Evolutionary conservation across 2,329 filamentous ascomycete genomes (phyloP), one percentile per base, ranked within the genome.

Genomic region (Thelonectria olida): DNA sequence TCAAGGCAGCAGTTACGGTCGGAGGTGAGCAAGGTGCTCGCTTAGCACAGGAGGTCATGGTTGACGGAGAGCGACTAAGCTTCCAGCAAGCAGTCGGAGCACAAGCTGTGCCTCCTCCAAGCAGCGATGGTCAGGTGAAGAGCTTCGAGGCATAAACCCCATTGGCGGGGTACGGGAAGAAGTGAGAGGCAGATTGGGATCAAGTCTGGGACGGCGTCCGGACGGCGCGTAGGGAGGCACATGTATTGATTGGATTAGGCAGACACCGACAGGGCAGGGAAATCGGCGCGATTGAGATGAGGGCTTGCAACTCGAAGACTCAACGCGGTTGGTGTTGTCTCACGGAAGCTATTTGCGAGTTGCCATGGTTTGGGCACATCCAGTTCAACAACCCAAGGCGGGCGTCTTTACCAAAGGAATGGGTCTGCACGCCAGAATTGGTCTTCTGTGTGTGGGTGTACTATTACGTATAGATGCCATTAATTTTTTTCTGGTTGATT

Each of bases 91-190:
- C 77, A 7, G 73, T 80, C 5, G 75, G 77, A 2, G 73, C 79
- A 1, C 78, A 77, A 48, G 78, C 77, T 8, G 80, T 87, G 53
- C 84, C 85, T 67, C 85, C 86, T 13, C 77, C 86, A 54, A 86
- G 85, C 71, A 82, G 78, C 25, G 81, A 84, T 57, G 84, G 84
- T 5, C 81, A 82, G 56, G 78, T 86, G 64, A 89, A 88, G 77
- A 86, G 80, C 68, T 85, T 82, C 64, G 85, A 88, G 72, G 81
- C 83, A 56, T 88, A 78, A 72, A 44, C 20, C 34, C 58, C 23
- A 12, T 41, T 27, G 15, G 45, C 12, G 36, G 13, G 50, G 48
- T 23, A 25, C n/a, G 19, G 20, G 41, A 25, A 48, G 56, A 48
- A 38, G 25, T 19, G 48, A 49, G 28, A 38, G 49, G 42, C 54